Evolutionary conservation across 768 basidiomycete genomes (phyloP), one percentile per base, ranked within the genome.

Genomic region (Filobasidium wieringae): DNA sequence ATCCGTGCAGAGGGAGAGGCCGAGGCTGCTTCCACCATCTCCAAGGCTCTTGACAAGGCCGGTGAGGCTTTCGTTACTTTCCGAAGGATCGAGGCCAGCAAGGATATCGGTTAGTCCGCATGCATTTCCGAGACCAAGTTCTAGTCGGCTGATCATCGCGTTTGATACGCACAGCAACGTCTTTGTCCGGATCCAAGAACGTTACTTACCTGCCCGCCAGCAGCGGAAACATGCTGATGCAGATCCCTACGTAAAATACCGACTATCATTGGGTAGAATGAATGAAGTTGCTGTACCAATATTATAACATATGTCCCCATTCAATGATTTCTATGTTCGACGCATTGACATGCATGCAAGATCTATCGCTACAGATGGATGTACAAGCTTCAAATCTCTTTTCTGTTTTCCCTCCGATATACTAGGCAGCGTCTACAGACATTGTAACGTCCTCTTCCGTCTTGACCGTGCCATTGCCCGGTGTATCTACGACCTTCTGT

Each of bases 1-100:
- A 96, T 99, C 57, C 83, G 95, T 45, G 95, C 95, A 0, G 93
- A 99, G 74, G 95, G 95, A 53, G 93, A 99, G 78, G 95, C 93
- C 1, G 92, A 97, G 76, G 95, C 95, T 4, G 95, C 95, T 1
- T 77, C 83, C 60, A 93, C 90, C 53, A 93, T 99, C 68, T 92
- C 89, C 17, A 80, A 78, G 59, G 87, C 95, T 24, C 76, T 99
- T 70, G 86, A 88, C 68, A 87, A 84, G 78, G 93, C 95, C 1
- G 93, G 93, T 8, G 92, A 95, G 67, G 92, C 88, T 31, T 93
- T 99, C 75, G 83, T 99, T 52, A 84, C 88, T 59, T 82, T 99
- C 72, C 80, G 95, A 65, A 87, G 89, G 77, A 99, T 99, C 68
- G 95, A 99, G 77, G 91, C 95, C 53, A 87, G 86, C 79, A 90